Percentiles rank a stretch among this genome's conserved stretches.
phyloP scores from a whole-genome alignment of 345 rosid species.

The Lepidium sativum region DNA sequence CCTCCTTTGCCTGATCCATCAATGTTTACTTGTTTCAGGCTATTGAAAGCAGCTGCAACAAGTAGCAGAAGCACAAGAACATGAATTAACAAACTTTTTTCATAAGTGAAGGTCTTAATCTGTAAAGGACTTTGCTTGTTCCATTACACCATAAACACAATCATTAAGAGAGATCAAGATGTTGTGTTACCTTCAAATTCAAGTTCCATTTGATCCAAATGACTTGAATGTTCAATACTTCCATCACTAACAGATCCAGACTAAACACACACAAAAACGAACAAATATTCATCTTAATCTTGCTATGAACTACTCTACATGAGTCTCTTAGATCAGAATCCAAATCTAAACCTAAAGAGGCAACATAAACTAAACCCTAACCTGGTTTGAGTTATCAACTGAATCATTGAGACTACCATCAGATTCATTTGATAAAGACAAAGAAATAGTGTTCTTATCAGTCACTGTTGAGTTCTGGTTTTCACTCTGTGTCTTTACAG shows the following conservation, averaged over 20 bases:
- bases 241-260: background rate
- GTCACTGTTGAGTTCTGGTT: constrained; percentile 22
- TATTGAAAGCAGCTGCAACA: constrained; percentile 17
- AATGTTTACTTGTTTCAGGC: constrained; percentile 7
- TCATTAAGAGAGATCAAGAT: constrained; percentile 2
- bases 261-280: background rate
- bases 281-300: background rate
- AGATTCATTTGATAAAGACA: constrained; percentile 20
- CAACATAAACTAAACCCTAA: background rate
- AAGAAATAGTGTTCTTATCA: constrained; percentile 23
- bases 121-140: background rate
- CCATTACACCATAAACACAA: background rate
- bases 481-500: constrained; percentile 17
- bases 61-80: background rate
- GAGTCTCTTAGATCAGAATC: background rate
- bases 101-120: too few species aligned
- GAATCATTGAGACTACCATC: background rate
- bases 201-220: constrained; percentile 18
- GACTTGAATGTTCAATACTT: background rate
- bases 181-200: constrained; percentile 20
- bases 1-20: background rate
- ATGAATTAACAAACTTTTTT: background rate
- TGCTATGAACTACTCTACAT: background rate
- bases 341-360: background rate
- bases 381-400: constrained; percentile 5